Evolutionary conservation across 2,329 filamentous ascomycete genomes (phyloP), one percentile per base, ranked within the genome.

Genomic region (Fonsecaea pugnacius): DNA sequence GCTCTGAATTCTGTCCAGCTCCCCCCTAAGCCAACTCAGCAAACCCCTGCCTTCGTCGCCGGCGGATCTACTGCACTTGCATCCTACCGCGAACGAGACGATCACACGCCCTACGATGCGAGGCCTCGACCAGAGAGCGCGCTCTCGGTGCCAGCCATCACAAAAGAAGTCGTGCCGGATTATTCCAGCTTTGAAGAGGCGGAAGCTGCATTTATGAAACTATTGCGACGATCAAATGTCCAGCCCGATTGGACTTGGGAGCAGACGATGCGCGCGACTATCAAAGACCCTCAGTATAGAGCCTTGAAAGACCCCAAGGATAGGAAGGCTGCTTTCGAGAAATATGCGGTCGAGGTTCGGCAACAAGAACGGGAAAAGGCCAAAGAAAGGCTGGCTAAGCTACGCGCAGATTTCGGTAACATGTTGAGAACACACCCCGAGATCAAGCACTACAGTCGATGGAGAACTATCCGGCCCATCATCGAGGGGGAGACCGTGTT

Each of bases 361-460:
- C 84, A 90, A 70, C 91, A 97, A 80, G 95, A 99, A 80, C 95
- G 96, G 81, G 92, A 96, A 77, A 90, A 91, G 71, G 93, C 93
- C 74, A 94, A 96, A 78, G 94, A 98, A 79, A 89, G 95, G 75
- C 84, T 96, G 77, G 85, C 91, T 72, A 98, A 97, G 81, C 84
- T 98, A 74, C 91, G 92, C 73, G 85, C 91, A 77, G 95, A 98
- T 82, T 99, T 99, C 78, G 90, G 90, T 71, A 93, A 89, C 61
- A 99, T 99, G 95, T 85, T 99, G 70, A 92, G 90, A 78, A 93
- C 92, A 70, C 94, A 99, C 77, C 92, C 93, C 66, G 95, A 99
- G 78, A 98, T 99, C 78, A 95, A 93, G 77, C 88, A 97, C 76
- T 97, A 96, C 77, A 97, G 94, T 48, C 90, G 92, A 67, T 99